phyloP scores from a whole-genome alignment of 2,329 filamentous ascomycete species.

The Cladosporium sp. region DNA sequence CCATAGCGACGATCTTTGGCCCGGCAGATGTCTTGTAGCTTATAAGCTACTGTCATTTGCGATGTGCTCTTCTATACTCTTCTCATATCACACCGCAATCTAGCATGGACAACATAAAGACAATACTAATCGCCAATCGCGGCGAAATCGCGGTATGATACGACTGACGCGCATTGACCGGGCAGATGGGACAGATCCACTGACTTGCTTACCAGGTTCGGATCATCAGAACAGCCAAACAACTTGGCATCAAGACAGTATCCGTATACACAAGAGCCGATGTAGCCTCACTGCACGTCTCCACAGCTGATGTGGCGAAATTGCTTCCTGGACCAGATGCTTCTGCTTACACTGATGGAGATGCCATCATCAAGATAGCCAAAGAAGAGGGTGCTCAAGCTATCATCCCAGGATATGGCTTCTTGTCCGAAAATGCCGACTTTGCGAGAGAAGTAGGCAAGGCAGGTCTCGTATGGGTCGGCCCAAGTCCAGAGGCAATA shows the following conservation, averaged over 20 bases:
- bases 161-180: background rate
- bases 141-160: conserved; percentile 48
- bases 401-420: conserved; percentile 65
- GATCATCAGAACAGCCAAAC: conserved; percentile 49
- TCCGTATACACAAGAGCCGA: conserved; percentile 58
- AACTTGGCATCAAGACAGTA: conserved; percentile 49
- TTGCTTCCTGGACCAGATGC: conserved; percentile 46
- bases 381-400: conserved; percentile 49
- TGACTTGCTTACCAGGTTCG: conserved; percentile 33
- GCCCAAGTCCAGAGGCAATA: conserved; percentile 53
- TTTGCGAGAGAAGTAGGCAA: conserved; percentile 53
- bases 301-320: conserved; percentile 50
- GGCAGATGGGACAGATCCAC: background rate
- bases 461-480: conserved; percentile 57
- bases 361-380: conserved; percentile 50
- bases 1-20: background rate
- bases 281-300: conserved; percentile 52
- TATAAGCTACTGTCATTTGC: background rate
- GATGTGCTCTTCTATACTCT: background rate
- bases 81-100: background rate
- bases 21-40: background rate
- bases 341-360: conserved; percentile 48
- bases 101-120: conserved; percentile 44
- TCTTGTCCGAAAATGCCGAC: conserved; percentile 59
- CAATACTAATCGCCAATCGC: conserved; percentile 55